Evolutionary conservation across 441 rosid species (phyloP), one percentile per base, ranked within the genome.

Genomic region (Melastoma candidum): DNA sequence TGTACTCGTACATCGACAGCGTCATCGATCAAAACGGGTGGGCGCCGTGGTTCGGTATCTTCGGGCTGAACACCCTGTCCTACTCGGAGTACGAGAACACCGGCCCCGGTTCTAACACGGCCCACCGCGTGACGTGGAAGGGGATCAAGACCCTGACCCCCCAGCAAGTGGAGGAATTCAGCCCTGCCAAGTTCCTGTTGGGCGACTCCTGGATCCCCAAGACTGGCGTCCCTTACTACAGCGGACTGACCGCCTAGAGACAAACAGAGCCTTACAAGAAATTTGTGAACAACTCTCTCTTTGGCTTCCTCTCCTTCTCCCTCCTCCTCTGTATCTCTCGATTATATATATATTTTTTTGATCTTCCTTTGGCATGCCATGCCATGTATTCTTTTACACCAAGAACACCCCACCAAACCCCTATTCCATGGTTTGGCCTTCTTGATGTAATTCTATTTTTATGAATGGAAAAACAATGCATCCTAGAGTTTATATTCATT

Each of bases 61-160:
- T 11, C 7, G 49, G 26, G 2, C 56, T 50, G 3, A 2, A 59
- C 44, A 50, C 63, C 5, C 32, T 45, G 39, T 59, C 2, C 49
- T 59, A 49, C 43, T 29, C 56, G 0, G 63, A 59, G 49, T 59
- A 11, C 63, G 11, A 44, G 10, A 59, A 59, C 63, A 46, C 26
- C 0, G 63, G 63, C 0, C 55, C 63, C 12, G 63, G 63, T 3
- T 41, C 63, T 14, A n/a, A 50, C 49, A 41, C 26, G 8, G 22
- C 49, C 12, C 12, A 7, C 6, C 63, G 63, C 14, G 63, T 59
- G 12, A 50, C 8, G 2, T 59, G 63, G 63, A 26, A 11, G 7
- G 63, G 63, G 0, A 24, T 50, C 36, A 50, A 29, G 56, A 25
- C 6, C 12, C 13, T 57, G 22, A 39, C 44, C 26, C 56, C 36